Percentiles rank a stretch among this genome's conserved stretches.
Conservation (phyloP, 1,284 basidiomycete species). For the Fereydounia khargensis region DNA sequence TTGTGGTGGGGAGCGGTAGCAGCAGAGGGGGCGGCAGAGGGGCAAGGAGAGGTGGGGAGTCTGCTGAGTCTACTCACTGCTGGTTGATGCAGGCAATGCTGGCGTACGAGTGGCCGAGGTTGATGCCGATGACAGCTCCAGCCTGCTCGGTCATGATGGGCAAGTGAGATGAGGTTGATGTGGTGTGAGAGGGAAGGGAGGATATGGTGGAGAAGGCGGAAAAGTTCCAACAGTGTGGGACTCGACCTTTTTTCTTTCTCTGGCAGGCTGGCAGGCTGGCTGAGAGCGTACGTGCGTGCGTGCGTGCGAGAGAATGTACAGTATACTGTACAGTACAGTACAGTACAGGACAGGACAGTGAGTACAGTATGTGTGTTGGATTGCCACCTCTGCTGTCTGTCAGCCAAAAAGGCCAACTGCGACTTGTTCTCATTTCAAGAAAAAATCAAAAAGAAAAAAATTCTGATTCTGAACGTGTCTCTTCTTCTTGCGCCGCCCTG, state of each 20-base stretch:
- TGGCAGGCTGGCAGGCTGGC: too few relatives aligned
- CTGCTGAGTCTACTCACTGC: conserved; percentile 61
- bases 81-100: conserved; percentile 95
- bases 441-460: conserved; percentile 4
- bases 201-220: too few relatives aligned
- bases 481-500: too few relatives aligned
- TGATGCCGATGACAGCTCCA: conserved; percentile 74
- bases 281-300: not conserved
- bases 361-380: not conserved
- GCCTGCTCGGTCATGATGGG: conserved; percentile 41
- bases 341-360: not conserved
- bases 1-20: not conserved
- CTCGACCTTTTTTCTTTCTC: too few relatives aligned
- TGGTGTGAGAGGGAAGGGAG: not conserved
- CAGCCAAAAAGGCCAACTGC: too few relatives aligned
- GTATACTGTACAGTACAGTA: not conserved
- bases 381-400: too few relatives aligned
- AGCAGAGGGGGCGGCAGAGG: not conserved
- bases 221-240: too few relatives aligned
- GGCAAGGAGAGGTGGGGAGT: not conserved
- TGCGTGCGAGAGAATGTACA: not conserved
- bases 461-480: too few relatives aligned
- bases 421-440: too few relatives aligned
- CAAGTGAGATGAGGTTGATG: not conserved
- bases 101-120: conserved; percentile 93